Base-by-base conservation (phyloP, 495 filamentous ascomycete genomes). In the Penicillium nucicola region DNA sequence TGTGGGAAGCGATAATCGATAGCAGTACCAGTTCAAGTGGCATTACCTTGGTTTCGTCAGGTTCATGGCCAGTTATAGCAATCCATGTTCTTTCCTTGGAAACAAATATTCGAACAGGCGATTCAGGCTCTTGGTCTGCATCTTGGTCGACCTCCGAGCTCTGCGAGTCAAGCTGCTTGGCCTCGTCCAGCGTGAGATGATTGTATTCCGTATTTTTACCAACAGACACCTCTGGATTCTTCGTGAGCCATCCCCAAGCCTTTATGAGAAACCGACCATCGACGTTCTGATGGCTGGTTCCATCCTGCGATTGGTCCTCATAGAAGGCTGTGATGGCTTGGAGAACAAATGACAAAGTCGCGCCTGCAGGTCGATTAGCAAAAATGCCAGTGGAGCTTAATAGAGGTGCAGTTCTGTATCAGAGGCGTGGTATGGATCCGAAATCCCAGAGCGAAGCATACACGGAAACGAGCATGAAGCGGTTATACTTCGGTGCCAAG, bases 41-140 rank as follows among this genome's bases (percentile, higher is more conserved):
- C 0, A 85, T 77, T 13, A 95, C 67, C 47, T 80, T 83, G 59
- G 80, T 82, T 13, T 81, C 76, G 65, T 97, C 90, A 18, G 83
- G 77, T 13, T 80, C 82, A 69, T 96, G 92, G 5, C 90, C 90
- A 32, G 92, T 79, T 40, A 96, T 63, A 3, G 88, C 85, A 43
- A 82, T 71, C 92, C 92, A 97, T 25, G 87, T 79, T 38, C 83
- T 71, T 37, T 84, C 77, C 54, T 77, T 59, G n/a, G 76, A 82
- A 32, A 82, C 79, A 58, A 79, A 85, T 7, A 88, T 62, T 33
- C 76, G 77, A 43, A 77, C 45, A 11, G 37, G 43, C 0, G 55
- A 35, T 8, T 44, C 9, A 35, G 48, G 11, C 32, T 61, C 31
- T 25, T 48, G 41, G 34, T 51, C 28, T 34, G 28, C 30, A 22